phyloP scores from a whole-genome alignment of 176 grass and related monocot genomes.

The Eragrostis curvula region DNA sequence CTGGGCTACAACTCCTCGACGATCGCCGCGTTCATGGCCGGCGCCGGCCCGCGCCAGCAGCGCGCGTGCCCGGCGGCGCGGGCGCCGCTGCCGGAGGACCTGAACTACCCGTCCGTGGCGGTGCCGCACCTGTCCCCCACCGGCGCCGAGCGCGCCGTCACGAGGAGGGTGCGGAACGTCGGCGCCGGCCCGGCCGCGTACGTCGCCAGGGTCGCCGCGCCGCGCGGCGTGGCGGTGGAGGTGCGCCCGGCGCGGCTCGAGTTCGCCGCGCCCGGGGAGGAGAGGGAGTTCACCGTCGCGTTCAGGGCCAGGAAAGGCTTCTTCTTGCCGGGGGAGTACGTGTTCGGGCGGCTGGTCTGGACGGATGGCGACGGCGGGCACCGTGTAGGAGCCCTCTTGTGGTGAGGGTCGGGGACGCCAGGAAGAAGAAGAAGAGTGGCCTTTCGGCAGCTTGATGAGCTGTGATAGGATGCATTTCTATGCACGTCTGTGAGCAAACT shows the following conservation, averaged over 20 bases:
- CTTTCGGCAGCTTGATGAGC: conserved; percentile 8
- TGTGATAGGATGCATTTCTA: not conserved
- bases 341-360: conserved; percentile 81
- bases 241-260: conserved; percentile 66
- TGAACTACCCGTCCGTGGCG: conserved; percentile 90
- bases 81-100: conserved; percentile 50
- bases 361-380: conserved; percentile 61
- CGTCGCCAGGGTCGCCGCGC: conserved; percentile 46
- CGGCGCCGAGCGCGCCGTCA: conserved; percentile 46
- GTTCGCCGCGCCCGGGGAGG: conserved; percentile 59
- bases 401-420: conserved; percentile 40
- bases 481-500: not conserved
- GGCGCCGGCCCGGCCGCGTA: conserved; percentile 54
- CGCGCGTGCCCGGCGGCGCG: conserved; percentile 48
- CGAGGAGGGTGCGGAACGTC: conserved; percentile 74
- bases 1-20: conserved; percentile 82
- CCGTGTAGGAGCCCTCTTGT: conserved; percentile 76
- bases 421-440: not conserved
- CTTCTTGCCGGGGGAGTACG: conserved; percentile 51
- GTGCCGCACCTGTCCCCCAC: conserved; percentile 64
- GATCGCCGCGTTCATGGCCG: conserved; percentile 59
- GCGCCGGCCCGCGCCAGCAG: not conserved
- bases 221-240: conserved; percentile 65
- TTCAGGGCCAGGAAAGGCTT: conserved; percentile 49
- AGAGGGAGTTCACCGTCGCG: conserved; percentile 61